Evolutionary conservation across 495 filamentous ascomycete genomes (phyloP).

Genomic region (Neurospora tetrasperma): DNA sequence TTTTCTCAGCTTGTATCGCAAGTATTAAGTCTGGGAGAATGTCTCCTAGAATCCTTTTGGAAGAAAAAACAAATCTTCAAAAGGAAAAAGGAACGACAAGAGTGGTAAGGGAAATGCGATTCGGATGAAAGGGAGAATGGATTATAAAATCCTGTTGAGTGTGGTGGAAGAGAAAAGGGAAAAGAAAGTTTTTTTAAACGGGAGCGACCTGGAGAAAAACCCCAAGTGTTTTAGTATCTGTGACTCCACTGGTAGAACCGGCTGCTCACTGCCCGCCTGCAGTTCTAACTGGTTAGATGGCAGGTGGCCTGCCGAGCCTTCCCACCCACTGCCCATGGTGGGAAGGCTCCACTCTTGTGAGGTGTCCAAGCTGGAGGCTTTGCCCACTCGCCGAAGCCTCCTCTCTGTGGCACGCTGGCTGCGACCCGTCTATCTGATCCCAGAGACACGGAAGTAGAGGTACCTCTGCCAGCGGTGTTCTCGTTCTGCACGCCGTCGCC

Average conservation of each 20-base stretch:
- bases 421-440: not conserved
- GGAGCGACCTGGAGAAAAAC: slow-evolving; percentile 22
- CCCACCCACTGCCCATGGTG: not conserved
- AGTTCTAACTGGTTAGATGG: not conserved
- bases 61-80: slow-evolving; percentile 30
- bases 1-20: slow-evolving; percentile 3
- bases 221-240: slow-evolving; percentile 24
- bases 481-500: not conserved
- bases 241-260: slow-evolving; percentile 1
- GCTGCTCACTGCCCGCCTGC: not conserved
- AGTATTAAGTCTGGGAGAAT: slow-evolving; percentile 24
- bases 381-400: not conserved
- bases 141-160: slow-evolving; percentile 26
- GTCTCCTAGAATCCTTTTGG: slow-evolving; percentile 29
- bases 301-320: not conserved
- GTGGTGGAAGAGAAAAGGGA: slow-evolving; percentile 14
- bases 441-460: not conserved
- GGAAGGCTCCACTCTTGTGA: not conserved
- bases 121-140: slow-evolving; percentile 14
- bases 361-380: not conserved
- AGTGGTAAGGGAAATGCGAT: slow-evolving; percentile 14
- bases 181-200: slow-evolving; percentile 21
- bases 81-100: slow-evolving; percentile 29
- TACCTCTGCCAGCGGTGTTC: not conserved
- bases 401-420: not conserved